Conservation (phyloP, 805 yeast genomes). For the Zygoascus bituminiphila region DNA sequence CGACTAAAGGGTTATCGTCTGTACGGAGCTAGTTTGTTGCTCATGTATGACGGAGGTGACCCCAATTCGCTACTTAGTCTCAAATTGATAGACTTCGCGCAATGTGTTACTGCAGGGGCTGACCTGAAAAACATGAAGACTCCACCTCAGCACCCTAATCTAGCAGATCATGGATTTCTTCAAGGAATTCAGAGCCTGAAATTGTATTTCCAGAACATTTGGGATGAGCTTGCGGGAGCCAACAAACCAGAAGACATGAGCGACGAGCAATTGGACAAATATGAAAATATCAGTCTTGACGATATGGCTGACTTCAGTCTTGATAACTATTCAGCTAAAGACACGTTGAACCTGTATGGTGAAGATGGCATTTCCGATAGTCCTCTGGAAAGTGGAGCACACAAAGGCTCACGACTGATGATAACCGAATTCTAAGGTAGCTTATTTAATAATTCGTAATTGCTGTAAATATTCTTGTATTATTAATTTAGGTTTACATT, state of each 20-base stretch:
- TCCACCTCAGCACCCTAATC: slow-evolving; percentile 61
- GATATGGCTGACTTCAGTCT: slow-evolving; percentile 1
- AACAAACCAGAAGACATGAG: not conserved
- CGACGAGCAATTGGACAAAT: not conserved
- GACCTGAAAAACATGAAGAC: slow-evolving; percentile 37
- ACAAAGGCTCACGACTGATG: not conserved
- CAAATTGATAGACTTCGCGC: slow-evolving; percentile 93
- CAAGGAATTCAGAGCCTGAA: slow-evolving; percentile 71
- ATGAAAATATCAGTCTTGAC: slow-evolving; percentile 6
- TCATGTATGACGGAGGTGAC: slow-evolving; percentile 73
- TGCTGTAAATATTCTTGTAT: not conserved
- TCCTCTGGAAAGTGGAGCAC: not conserved
- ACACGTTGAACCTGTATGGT: not conserved
- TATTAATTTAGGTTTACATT: too few species aligned
- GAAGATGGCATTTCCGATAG: not conserved
- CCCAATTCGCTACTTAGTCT: slow-evolving; percentile 30
- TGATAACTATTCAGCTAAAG: not conserved
- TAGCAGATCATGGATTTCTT: slow-evolving; percentile 75
- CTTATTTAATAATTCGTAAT: not conserved
- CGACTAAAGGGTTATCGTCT: slow-evolving; percentile 68
- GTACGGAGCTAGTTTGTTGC: slow-evolving; percentile 81
- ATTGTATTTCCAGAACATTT: slow-evolving; percentile 42
- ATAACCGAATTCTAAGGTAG: not conserved
- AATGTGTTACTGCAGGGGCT: slow-evolving; percentile 67
- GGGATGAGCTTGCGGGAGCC: slow-evolving; percentile 12